phyloP scores from a whole-genome alignment of 306 rosid species.

The Lotus japonicus region DNA sequence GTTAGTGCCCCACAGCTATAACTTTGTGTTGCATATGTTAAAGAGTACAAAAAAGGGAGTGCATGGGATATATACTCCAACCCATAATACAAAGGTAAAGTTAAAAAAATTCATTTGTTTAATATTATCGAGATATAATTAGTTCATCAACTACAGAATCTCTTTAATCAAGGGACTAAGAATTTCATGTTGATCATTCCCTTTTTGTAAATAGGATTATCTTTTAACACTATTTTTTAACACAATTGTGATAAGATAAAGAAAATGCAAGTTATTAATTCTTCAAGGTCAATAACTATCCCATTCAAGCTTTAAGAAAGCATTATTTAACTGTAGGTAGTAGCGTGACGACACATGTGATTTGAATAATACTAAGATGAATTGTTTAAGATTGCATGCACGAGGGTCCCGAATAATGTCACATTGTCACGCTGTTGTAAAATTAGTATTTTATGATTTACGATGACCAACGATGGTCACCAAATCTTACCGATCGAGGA shows the following conservation, averaged over 20 bases:
- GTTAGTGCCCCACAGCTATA: too few species aligned
- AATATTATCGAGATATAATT: too few species aligned
- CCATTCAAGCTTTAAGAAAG: background rate
- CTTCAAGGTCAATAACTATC: background rate
- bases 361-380: constrained; percentile 1
- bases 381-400: constrained; percentile 38
- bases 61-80: too few species aligned
- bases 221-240: too few species aligned
- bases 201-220: too few species aligned
- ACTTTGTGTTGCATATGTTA: background rate
- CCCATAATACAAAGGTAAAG: too few species aligned
- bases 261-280: background rate
- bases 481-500: constrained; percentile 28
- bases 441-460: constrained; percentile 20
- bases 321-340: background rate
- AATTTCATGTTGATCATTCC: too few species aligned
- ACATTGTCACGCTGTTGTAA: constrained; percentile 33
- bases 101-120: too few species aligned
- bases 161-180: too few species aligned
- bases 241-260: too few species aligned
- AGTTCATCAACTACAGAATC: too few species aligned
- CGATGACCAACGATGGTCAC: constrained; percentile 18
- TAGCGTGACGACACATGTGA: constrained; percentile 25
- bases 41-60: background rate
- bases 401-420: constrained; percentile 46